A percentile compares a stretch with the other conserved stretches of the same genome.
Conservation (phyloP, 2,329 filamentous ascomycete species). For the Alternaria brassicicola region DNA sequence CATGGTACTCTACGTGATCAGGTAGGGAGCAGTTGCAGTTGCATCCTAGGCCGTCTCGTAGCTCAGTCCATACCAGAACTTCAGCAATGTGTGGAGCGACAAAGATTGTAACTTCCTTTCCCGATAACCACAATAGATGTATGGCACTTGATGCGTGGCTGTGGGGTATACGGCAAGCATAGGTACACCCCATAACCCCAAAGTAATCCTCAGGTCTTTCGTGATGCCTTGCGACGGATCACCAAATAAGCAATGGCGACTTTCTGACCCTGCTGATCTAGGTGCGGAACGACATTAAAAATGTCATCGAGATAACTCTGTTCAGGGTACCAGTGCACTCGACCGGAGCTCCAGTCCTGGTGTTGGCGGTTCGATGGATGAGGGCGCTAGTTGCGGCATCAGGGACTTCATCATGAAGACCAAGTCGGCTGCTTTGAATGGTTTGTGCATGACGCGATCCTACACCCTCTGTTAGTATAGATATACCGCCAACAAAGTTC, state of each 20-base stretch:
- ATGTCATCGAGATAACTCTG: not conserved
- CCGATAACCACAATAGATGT: not conserved
- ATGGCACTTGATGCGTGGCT: not conserved
- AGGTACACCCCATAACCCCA: not conserved
- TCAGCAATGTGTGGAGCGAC: too few species aligned
- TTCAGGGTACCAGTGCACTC: constrained; percentile 25
- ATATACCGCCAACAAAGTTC: not conserved
- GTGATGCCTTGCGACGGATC: not conserved
- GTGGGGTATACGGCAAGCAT: not conserved
- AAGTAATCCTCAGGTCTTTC: not conserved
- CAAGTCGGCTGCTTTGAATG: constrained; percentile 44
- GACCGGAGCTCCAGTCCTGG: constrained; percentile 16
- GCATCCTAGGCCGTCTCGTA: not conserved
- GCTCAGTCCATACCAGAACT: not conserved
- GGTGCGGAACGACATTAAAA: not conserved
- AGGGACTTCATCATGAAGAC: constrained; percentile 45
- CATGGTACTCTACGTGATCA: not conserved
- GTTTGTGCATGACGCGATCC: constrained; percentile 47
- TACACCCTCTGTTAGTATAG: constrained; percentile 11
- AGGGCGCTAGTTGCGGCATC: constrained; percentile 29
- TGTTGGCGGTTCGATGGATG: constrained; percentile 25
- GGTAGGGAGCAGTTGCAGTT: not conserved
- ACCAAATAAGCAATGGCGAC: not conserved
- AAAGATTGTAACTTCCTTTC: not conserved
- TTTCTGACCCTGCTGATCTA: not conserved